Conservation (phyloP, 345 rosid species). For the Iberis pinnata region DNA sequence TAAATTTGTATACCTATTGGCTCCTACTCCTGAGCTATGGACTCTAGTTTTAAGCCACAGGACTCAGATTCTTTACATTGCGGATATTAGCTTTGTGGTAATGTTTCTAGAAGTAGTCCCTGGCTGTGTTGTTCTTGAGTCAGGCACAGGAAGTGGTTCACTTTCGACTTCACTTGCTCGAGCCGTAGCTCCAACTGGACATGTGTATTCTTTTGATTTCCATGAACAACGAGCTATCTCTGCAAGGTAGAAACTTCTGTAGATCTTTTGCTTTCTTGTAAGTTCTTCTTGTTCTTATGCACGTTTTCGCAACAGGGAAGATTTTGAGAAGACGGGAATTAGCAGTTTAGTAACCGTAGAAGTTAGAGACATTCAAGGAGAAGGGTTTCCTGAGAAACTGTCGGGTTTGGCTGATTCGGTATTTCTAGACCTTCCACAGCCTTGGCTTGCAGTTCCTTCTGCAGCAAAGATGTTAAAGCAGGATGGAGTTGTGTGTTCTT, state of each 20-base stretch:
- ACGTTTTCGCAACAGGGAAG: conserved; percentile 46
- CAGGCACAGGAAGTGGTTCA: conserved; percentile 96
- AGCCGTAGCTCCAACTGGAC: conserved; percentile 63
- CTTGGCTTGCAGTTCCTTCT: conserved; percentile 76
- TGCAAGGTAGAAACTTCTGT: conserved; percentile 51
- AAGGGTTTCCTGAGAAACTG: conserved; percentile 76
- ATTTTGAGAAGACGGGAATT: conserved; percentile 73
- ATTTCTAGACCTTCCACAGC: conserved; percentile 85
- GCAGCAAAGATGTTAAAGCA: conserved; percentile 77
- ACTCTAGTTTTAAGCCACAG: conserved; percentile 89
- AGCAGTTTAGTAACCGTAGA: conserved; percentile 67
- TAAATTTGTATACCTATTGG: conserved; percentile 65
- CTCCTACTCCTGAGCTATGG: conserved; percentile 94
- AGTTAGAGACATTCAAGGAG: conserved; percentile 86
- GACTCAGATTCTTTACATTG: conserved; percentile 94
- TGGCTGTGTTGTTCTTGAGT: conserved; percentile 86
- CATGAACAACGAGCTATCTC: conserved; percentile 71
- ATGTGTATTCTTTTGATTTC: conserved; percentile 67
- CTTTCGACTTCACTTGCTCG: conserved; percentile 62
- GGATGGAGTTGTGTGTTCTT: conserved; percentile 77
- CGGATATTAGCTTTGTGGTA: conserved; percentile 78
- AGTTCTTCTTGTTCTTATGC: neutral
- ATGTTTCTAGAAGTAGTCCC: conserved; percentile 84
- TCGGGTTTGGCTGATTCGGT: conserved; percentile 57
- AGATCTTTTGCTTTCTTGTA: neutral